Evolutionary conservation across 306 rosid species (phyloP), one percentile per base, ranked within the genome.

Genomic region (Citrullus amarus): DNA sequence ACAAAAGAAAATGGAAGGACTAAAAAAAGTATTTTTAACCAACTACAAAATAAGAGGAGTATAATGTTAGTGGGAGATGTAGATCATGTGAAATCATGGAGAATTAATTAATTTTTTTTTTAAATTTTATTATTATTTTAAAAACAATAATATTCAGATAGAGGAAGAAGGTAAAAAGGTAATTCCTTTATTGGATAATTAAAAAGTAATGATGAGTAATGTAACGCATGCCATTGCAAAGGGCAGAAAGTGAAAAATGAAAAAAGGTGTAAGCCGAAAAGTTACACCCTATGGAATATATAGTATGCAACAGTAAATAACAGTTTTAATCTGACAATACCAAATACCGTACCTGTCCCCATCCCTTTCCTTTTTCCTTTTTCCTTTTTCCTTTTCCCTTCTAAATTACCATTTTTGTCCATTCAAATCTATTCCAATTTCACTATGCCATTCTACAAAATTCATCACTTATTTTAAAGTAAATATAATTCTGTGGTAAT

Each of bases 211-310:
- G 58, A 48, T 41, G 76, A 71, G 34, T 14, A 30, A 32, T 30
- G 58, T 71, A 71, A 25, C 59, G 76, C 76, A 71, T 71, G 76
- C 41, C 43, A 41, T 48, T 11, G 58, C 76, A 6, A 53, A 71
- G 39, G 57, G 14, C 58, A 70, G 41, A 48, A 48, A 70, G 74
- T 67, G 32, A n/a, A 66, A 18, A 14, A 15, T 0, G 41, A 32
- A 7, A 63, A 63, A 30, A 13, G 0, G 1, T 36, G 4, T 36
- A 36, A 36, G 6, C 6, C 4, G 39, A 36, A 5, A 5, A 36
- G 36, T 34, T 25, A 59, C 15, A 22, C 38, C 8, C 36, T 59
- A 9, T 25, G 4, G 3, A 9, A 14, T 11, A 57, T 22, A 57
- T 10, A 59, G 18, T 9, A 0, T 14, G 16, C 18, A 62, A 43